Percentiles rank a stretch among this genome's conserved stretches.
phyloP scores from a whole-genome alignment of 2,329 filamentous ascomycete genomes.

The Hymenoscyphus occultus region DNA sequence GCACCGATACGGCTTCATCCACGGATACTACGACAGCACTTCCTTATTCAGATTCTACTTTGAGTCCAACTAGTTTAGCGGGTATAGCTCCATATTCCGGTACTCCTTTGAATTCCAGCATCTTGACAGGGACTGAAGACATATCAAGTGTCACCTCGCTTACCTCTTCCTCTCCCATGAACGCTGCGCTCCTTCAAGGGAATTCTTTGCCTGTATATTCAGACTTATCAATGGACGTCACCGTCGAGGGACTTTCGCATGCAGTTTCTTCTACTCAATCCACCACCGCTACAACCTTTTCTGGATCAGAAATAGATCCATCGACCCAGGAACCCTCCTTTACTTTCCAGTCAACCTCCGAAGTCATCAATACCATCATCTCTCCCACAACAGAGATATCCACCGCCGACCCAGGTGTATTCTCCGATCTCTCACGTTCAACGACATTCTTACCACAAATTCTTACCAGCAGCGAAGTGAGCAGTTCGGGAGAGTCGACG shows the following conservation, averaged over 20 bases:
- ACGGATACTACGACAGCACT: background rate
- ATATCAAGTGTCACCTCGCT: too few species aligned
- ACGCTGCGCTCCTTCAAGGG: background rate
- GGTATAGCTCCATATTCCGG: too few species aligned
- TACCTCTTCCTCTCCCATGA: too few species aligned
- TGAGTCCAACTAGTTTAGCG: background rate
- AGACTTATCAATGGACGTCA: too few species aligned
- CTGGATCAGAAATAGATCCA: too few species aligned
- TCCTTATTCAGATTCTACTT: background rate
- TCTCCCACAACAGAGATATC: background rate
- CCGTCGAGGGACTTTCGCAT: too few species aligned
- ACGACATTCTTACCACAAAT: background rate
- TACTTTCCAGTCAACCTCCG: too few species aligned
- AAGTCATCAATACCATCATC: background rate
- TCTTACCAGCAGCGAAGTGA: too few species aligned
- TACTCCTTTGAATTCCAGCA: background rate
- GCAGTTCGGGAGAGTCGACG: background rate
- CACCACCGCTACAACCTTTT: too few species aligned
- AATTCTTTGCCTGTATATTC: too few species aligned
- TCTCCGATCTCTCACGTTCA: background rate
- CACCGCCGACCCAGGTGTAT: background rate
- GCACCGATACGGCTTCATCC: background rate
- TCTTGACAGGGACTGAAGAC: background rate
- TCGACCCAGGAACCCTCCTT: too few species aligned
- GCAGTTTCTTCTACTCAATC: too few species aligned